Evolutionary conservation across 768 basidiomycete genomes (phyloP).

Genomic region (Boletus tylopilopsis): DNA sequence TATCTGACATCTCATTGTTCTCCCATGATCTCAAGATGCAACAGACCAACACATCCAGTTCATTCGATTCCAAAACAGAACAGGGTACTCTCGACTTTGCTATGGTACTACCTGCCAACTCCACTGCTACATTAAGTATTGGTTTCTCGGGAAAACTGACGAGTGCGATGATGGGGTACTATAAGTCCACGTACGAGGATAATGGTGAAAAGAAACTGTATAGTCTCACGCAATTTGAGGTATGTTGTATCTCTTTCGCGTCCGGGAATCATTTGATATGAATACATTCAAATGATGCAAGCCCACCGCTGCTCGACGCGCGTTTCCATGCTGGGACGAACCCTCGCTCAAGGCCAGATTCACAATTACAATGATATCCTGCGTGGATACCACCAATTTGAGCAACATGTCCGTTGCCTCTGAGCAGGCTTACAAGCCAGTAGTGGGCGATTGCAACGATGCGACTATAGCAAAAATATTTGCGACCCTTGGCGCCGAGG

Average conservation of each 20-base stretch:
- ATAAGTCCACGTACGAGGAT: slow-evolving; percentile 61
- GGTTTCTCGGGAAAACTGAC: slow-evolving; percentile 67
- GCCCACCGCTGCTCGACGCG: slow-evolving; percentile 81
- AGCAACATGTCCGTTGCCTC: slow-evolving; percentile 82
- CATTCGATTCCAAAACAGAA: slow-evolving; percentile 59
- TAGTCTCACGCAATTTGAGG: slow-evolving; percentile 89
- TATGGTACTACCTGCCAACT: slow-evolving; percentile 55
- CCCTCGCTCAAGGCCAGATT: slow-evolving; percentile 87
- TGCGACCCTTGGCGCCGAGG: slow-evolving; percentile 35
- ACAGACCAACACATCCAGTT: slow-evolving; percentile 42
- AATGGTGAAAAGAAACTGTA: slow-evolving; percentile 65
- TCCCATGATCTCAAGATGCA: slow-evolving; percentile 51
- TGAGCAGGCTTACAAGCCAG: slow-evolving; percentile 46
- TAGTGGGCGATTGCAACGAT: slow-evolving; percentile 27
- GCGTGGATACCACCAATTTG: slow-evolving; percentile 67
- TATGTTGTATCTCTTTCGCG: slow-evolving; percentile 18
- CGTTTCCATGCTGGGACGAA: slow-evolving; percentile 93
- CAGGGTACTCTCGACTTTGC: slow-evolving; percentile 61
- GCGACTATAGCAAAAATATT: slow-evolving; percentile 40
- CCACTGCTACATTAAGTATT: slow-evolving; percentile 68
- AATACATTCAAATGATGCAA: slow-evolving; percentile 27
- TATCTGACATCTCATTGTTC: slow-evolving; percentile 54
- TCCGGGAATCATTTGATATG: background rate
- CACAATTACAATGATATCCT: slow-evolving; percentile 74
- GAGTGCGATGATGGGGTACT: slow-evolving; percentile 79